Base-by-base conservation (phyloP, 208 protist species). In the Naegleria gruberi region DNA sequence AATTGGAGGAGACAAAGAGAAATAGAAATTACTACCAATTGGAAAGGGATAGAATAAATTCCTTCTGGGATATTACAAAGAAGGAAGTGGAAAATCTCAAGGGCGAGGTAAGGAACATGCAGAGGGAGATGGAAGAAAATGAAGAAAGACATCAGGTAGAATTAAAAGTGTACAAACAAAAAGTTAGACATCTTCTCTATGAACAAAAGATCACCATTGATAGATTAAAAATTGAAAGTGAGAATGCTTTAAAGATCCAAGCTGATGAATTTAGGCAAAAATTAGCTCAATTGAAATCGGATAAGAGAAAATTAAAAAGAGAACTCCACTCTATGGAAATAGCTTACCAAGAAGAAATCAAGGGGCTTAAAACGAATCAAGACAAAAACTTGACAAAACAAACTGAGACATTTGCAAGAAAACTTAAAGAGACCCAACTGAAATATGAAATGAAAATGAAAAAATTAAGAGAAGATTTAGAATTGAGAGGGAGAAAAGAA, bases 141-240 rank as follows among this genome's bases (percentile, higher is more conserved):
- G 97, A 98, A 94, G 96, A 97, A 44, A 92, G 93, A 4, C 97
- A 98, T 91, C 96, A 98, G 93, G 95, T 98, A 23, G 96, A 98
- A 92, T 96, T 99, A 94, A 97, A 97, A 93, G 97, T 98, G 10
- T 98, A 98, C 95, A 97, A 99, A 94, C 97, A 99, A 92, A 98
- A 98, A 93, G 96, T 99, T 43, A 96, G 97, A 87, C 97, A 98
- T 90, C 92, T 98, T 30, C 91, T 99, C 1, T 98, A 98, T 90
- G 97, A 98, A 91, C 96, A 98, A 82, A 94, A 96, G 84, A 94
- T 97, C 65, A 91, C 90, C 40, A 89, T 94, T 15, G 90, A 93
- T 10, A 19, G 91, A 90, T 91, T 95, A 40, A 94, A 94, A 91
- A 91, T 91, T 55, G 91, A 92, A 46, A 89, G 84, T 42, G 93